Evolutionary conservation across 2,329 filamentous ascomycete genomes (phyloP).

Genomic region (Parafenestella ontariensis): DNA sequence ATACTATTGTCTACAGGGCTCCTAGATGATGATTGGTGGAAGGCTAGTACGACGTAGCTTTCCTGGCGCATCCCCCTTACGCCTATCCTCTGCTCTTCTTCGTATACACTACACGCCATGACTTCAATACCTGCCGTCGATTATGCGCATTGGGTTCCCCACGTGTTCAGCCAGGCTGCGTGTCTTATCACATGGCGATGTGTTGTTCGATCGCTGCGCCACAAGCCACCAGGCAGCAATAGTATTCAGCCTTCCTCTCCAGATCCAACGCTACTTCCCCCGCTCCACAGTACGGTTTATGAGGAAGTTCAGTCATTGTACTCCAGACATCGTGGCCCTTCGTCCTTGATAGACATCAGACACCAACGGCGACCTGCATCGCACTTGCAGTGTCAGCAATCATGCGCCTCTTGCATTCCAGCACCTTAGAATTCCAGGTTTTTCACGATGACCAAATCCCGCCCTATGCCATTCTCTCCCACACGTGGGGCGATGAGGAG

Average conservation of each 20-base stretch:
- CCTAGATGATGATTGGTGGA: neutral
- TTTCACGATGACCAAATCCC: conserved; percentile 10
- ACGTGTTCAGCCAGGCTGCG: too few relatives aligned
- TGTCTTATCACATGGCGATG: too few relatives aligned
- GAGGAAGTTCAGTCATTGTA: too few relatives aligned
- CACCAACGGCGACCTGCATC: too few relatives aligned
- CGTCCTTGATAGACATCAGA: too few relatives aligned
- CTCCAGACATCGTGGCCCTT: too few relatives aligned
- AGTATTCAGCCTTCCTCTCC: neutral
- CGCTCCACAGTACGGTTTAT: too few relatives aligned
- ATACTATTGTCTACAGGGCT: neutral
- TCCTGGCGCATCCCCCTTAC: too few relatives aligned
- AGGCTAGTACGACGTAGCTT: too few relatives aligned
- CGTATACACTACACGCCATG: neutral
- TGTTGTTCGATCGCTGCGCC: too few relatives aligned
- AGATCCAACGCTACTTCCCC: too few relatives aligned
- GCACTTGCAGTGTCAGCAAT: neutral
- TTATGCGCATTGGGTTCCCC: neutral
- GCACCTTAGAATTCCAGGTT: conserved; percentile 1
- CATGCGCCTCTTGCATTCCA: conserved; percentile 4
- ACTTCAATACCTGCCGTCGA: neutral
- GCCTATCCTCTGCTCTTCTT: neutral
- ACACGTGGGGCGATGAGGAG: conserved; percentile 21
- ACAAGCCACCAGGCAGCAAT: neutral
- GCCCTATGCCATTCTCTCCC: conserved; percentile 22